phyloP scores from a whole-genome alignment of 2,329 filamentous ascomycete genomes.

The Claviceps sp. region DNA sequence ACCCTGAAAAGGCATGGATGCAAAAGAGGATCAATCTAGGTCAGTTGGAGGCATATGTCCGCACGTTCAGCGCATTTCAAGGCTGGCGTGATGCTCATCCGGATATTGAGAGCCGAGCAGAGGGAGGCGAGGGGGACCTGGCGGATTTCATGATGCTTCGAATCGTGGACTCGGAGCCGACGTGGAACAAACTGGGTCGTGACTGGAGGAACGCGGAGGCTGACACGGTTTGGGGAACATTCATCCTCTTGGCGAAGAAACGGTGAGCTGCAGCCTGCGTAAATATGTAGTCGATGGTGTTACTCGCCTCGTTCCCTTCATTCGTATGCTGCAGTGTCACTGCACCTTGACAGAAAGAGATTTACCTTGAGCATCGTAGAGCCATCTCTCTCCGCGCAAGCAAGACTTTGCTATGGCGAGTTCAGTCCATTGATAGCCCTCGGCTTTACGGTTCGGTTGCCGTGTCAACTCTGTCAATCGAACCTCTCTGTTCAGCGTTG shows the following conservation, averaged over 20 bases:
- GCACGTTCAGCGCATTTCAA: conserved; percentile 47
- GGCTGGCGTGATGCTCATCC: conserved; percentile 45
- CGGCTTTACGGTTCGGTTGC: not conserved
- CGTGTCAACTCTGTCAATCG: not conserved
- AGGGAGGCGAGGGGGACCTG: conserved; percentile 46
- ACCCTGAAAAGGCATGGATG: conserved; percentile 32
- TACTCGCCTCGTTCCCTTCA: too few species aligned
- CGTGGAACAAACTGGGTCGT: conserved; percentile 34
- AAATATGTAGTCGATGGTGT: too few species aligned
- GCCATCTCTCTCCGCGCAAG: too few species aligned
- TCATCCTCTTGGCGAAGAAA: conserved; percentile 41
- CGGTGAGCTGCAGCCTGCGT: conserved; percentile 3
- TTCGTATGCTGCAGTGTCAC: too few species aligned
- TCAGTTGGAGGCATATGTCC: conserved; percentile 45
- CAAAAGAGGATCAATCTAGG: conserved; percentile 39
- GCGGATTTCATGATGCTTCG: conserved; percentile 49
- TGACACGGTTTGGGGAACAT: conserved; percentile 48
- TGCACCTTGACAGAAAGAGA: too few species aligned
- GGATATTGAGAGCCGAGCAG: conserved; percentile 30
- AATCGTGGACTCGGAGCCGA: conserved; percentile 38
- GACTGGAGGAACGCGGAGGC: conserved; percentile 40
- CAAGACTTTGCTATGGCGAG: too few species aligned
- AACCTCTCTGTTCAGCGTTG: not conserved
- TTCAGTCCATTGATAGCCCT: too few species aligned
- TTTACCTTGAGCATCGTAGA: too few species aligned